Evolutionary conservation across 2,329 filamentous ascomycete genomes (phyloP).

Genomic region (Apiospora saccharicola): DNA sequence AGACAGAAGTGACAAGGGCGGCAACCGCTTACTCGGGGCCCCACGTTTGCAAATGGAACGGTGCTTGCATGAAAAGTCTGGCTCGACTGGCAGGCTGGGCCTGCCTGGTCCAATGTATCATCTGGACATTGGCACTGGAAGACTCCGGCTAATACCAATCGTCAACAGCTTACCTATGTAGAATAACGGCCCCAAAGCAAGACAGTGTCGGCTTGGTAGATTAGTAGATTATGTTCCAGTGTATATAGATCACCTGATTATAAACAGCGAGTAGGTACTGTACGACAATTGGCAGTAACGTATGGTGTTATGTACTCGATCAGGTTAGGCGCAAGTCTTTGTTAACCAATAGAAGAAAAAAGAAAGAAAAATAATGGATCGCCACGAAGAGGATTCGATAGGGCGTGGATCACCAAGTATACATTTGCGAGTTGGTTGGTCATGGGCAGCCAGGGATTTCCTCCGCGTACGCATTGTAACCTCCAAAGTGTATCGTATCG

Average conservation of each 20-base stretch:
- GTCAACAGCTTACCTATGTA: neutral
- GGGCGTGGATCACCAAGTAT: conserved; percentile 6
- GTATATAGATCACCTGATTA: neutral
- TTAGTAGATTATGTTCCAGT: neutral
- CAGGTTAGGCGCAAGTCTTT: neutral
- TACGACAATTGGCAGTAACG: neutral
- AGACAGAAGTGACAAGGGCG: conserved; percentile 4
- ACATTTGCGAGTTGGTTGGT: neutral
- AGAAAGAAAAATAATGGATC: neutral
- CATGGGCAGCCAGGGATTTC: neutral
- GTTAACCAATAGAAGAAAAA: neutral
- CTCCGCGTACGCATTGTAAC: neutral
- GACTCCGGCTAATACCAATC: neutral
- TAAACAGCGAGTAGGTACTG: neutral
- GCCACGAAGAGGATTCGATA: conserved; percentile 2
- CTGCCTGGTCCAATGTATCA: conserved; percentile 14
- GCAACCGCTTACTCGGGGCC: conserved; percentile 14
- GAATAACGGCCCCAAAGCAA: neutral
- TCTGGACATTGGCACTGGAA: neutral
- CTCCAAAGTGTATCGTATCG: conserved; percentile 8
- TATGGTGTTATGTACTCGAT: neutral
- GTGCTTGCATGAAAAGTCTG: conserved; percentile 18
- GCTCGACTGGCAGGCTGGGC: conserved; percentile 5
- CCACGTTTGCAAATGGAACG: conserved; percentile 16
- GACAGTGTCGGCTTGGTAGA: neutral